Evolutionary conservation across 345 rosid genomes (phyloP), one percentile per base, ranked within the genome.

Genomic region (Eucalyptus tenuipes): DNA sequence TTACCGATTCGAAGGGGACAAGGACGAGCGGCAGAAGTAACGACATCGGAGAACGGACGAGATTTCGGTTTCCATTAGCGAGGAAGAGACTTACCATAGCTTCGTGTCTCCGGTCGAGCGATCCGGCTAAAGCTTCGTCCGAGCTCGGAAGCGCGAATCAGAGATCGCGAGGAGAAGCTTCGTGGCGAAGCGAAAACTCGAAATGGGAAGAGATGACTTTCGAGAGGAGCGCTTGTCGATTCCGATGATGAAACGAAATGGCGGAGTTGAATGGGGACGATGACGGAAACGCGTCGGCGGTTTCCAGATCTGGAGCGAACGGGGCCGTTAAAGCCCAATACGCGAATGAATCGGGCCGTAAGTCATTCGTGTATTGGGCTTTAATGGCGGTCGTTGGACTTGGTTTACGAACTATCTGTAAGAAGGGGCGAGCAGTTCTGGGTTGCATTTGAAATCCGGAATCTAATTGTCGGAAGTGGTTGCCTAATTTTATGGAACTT

Each of bases 391-490:
- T 61, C 68, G 1, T 61, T 61, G 1, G 68, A n/a, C 13, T 59
- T 59, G 16, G 68, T 61, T 61, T n/a, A 3, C 8, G 3, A 61
- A 12, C 68, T 29, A 18, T 52, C 0, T 52, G 7, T 52, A 0
- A 52, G 0, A 7, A 17, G 55, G 55, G 55, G 8, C 3, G 4
- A 7, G 22, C 0, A 50, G 22, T 52, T 7, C 24, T 1, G 55
- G 55, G 0, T 7, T 52, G 27, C 29, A 1, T 24, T 55, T 55
- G 61, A 55, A 55, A 55, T 20, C 3, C 3, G 61, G 29, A 55
- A 55, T 22, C 27, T 52, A 52, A 20, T 53, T 53, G 11, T 53
- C 0, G 2, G 59, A 55, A 55, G 0, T 55, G 3, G 1, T 55
- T 55, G 6, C 0, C 61, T 55, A 55, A 55, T 55, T 22, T 22